A percentile compares a stretch with the other conserved stretches of the same genome.
phyloP scores from a whole-genome alignment of 164 flowering plant genomes.

The Warburgia ugandensis region DNA sequence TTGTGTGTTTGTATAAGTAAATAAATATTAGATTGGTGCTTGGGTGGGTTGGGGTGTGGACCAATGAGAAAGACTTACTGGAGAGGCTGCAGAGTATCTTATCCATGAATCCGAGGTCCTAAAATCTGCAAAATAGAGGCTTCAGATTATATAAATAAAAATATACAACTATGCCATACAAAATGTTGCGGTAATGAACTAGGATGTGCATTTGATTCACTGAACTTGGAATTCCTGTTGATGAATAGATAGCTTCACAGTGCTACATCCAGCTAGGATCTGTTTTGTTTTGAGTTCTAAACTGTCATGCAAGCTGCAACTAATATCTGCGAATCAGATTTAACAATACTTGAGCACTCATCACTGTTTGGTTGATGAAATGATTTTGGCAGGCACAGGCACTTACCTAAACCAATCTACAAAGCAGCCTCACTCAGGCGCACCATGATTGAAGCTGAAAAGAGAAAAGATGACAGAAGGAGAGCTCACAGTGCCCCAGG shows the following conservation, averaged over 20 bases:
- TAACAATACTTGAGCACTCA: not conserved
- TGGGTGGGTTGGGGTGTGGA: not conserved
- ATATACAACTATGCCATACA: too few species aligned
- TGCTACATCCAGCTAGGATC: too few species aligned
- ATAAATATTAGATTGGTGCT: not conserved
- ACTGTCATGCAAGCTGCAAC: not conserved
- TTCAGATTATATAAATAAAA: too few species aligned
- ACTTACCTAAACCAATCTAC: conserved; percentile 76
- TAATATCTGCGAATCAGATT: not conserved
- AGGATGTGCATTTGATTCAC: too few species aligned
- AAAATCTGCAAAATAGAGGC: too few species aligned
- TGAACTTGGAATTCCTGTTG: too few species aligned
- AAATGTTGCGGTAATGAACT: too few species aligned
- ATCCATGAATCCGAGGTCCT: too few species aligned
- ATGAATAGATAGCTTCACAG: too few species aligned
- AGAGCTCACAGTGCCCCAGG: conserved; percentile 89
- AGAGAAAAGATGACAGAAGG: conserved; percentile 62
- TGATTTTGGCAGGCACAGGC: conserved; percentile 67
- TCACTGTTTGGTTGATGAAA: not conserved
- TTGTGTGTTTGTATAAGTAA: not conserved
- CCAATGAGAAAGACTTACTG: too few species aligned
- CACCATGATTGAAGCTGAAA: conserved; percentile 45
- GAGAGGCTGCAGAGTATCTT: too few species aligned
- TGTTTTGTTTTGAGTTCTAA: too few species aligned
- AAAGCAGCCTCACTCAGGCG: conserved; percentile 52